These are phyloP conservation scores for Kazachstania kunashirensis DNA, from an alignment of 805 yeast species.

Conservation along the genomic window DNA sequence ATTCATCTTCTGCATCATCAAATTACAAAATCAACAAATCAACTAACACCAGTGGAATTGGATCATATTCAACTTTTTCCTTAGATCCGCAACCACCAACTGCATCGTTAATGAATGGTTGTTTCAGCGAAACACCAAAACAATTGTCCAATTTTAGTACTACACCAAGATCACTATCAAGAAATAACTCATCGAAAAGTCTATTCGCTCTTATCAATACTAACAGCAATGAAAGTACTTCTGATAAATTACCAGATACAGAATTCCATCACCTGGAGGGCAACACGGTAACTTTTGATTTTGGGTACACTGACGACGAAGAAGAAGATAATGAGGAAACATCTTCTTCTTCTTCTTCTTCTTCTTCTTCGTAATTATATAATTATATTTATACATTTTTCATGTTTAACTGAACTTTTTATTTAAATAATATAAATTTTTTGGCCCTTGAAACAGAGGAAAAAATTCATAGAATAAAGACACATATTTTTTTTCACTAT, in stretches of 20 bases:
- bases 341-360: too few relatives aligned
- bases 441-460: too few relatives aligned
- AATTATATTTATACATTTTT: too few relatives aligned
- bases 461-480: too few relatives aligned
- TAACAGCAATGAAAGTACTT: neutral
- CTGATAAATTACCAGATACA: neutral
- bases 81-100: conserved; percentile 26
- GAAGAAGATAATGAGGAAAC: conserved; percentile 1
- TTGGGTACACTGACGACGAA: neutral
- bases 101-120: conserved; percentile 27
- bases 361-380: too few relatives aligned
- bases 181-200: conserved; percentile 11
- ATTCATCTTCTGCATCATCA: neutral
- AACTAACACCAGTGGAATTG: conserved; percentile 6
- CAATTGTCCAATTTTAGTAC: conserved; percentile 22
- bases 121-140: conserved; percentile 26
- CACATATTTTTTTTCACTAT: too few relatives aligned
- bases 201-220: neutral
- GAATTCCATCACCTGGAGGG: neutral
- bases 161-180: conserved; percentile 23
- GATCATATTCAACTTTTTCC: conserved; percentile 22
- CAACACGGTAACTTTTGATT: conserved; percentile 1
- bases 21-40: conserved; percentile 2
- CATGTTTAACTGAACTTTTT: too few relatives aligned
- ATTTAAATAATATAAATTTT: too few relatives aligned